Evolutionary conservation across 306 rosid species (phyloP).

Genomic region (cucumber (Cucumis sativus)): DNA sequence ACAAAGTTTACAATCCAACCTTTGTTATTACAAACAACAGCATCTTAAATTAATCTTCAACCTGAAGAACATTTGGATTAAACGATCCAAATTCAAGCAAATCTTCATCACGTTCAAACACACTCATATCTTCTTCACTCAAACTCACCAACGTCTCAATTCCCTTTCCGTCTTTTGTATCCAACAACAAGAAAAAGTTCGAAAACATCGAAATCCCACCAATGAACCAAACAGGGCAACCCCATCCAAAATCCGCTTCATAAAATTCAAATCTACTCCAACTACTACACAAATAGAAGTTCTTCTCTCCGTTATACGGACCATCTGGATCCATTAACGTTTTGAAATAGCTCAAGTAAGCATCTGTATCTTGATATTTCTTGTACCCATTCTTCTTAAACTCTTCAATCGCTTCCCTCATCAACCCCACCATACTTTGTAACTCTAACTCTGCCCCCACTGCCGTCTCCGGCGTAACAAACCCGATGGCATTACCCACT

Average conservation of each 20-base stretch:
- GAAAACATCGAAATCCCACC: slow-evolving; percentile 10
- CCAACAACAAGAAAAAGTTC: slow-evolving; percentile 6
- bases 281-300: slow-evolving; percentile 26
- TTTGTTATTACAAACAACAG: too few relatives aligned
- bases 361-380: slow-evolving; percentile 9
- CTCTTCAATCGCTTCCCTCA: slow-evolving; percentile 12
- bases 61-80: neutral
- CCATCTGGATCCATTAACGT: slow-evolving; percentile 1
- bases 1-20: too few relatives aligned
- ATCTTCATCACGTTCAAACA: neutral
- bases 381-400: slow-evolving; percentile 9
- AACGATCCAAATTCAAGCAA: neutral
- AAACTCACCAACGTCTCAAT: neutral
- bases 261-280: slow-evolving; percentile 30
- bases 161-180: slow-evolving; percentile 1
- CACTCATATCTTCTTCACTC: slow-evolving; percentile 2
- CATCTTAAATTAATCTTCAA: too few relatives aligned
- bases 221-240: slow-evolving; percentile 24
- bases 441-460: neutral
- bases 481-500: neutral
- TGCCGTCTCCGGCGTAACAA: neutral
- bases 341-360: neutral
- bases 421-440: neutral
- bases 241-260: slow-evolving; percentile 31
- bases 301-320: neutral